Evolutionary conservation across 2,329 filamentous ascomycete species (phyloP).

Genomic region (Achaetomium macrosporum): DNA sequence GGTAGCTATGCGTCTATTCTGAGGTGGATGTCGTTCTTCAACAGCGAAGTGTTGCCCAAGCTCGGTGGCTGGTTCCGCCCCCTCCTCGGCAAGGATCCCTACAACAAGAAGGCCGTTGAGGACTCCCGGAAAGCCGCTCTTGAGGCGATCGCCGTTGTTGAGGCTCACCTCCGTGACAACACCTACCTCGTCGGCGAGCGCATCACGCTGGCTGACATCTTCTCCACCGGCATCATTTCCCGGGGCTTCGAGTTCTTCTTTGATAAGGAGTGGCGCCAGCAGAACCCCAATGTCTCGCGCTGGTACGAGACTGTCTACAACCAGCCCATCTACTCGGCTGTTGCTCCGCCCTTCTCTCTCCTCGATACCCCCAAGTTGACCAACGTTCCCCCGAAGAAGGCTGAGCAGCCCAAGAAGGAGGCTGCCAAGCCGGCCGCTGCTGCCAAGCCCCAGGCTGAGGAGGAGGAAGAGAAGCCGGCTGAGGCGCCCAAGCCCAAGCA

Average conservation of each 20-base stretch:
- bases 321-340: constrained; percentile 83
- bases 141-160: constrained; percentile 66
- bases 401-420: constrained; percentile 57
- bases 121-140: constrained; percentile 64
- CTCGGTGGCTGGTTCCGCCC: constrained; percentile 81
- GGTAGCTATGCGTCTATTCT: constrained; percentile 85
- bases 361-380: constrained; percentile 74
- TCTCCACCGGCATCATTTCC: constrained; percentile 68
- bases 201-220: constrained; percentile 92
- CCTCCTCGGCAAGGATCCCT: constrained; percentile 71
- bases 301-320: constrained; percentile 95
- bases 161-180: constrained; percentile 84
- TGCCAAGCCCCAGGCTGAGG: constrained; percentile 29
- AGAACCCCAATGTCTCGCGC: constrained; percentile 80
- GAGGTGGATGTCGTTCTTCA: constrained; percentile 97
- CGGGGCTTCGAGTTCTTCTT: constrained; percentile 93
- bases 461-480: constrained; percentile 46
- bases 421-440: constrained; percentile 38
- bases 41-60: constrained; percentile 71
- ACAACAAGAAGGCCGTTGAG: constrained; percentile 98
- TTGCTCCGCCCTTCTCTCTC: constrained; percentile 68
- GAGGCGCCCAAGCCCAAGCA: constrained; percentile 89
- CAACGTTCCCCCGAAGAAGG: constrained; percentile 70
- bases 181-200: constrained; percentile 98
- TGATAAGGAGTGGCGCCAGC: constrained; percentile 78